phyloP scores from a whole-genome alignment of 2,329 filamentous ascomycete genomes.

The Colletotrichum tropicicola region DNA sequence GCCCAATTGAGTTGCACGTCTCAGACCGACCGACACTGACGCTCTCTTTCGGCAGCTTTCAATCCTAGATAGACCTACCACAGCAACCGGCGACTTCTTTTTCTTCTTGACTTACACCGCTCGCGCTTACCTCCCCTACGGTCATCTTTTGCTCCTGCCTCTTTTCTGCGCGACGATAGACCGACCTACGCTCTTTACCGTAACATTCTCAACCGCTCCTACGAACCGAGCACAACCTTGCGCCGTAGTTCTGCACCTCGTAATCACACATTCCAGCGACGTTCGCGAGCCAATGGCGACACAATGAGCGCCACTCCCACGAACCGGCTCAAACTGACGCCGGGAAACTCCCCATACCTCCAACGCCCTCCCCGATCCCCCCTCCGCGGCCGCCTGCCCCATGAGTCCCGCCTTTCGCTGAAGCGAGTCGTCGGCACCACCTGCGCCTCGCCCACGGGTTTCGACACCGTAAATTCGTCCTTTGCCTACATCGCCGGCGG shows the following conservation, averaged over 20 bases:
- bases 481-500: conserved; percentile 95
- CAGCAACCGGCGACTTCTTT: not conserved
- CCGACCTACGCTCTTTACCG: not conserved
- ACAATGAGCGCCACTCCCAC: conserved; percentile 68
- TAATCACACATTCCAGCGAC: conserved; percentile 13
- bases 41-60: conserved; percentile 19
- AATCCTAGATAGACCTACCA: conserved; percentile 8
- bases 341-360: conserved; percentile 78
- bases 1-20: conserved; percentile 13
- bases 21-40: not conserved
- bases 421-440: conserved; percentile 92
- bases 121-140: conserved; percentile 3
- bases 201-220: not conserved
- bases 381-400: conserved; percentile 53
- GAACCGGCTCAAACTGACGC: conserved; percentile 74
- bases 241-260: conserved; percentile 10
- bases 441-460: conserved; percentile 83
- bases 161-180: not conserved
- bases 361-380: conserved; percentile 72
- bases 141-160: not conserved
- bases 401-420: conserved; percentile 73
- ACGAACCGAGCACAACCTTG: not conserved
- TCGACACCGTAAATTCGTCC: conserved; percentile 79
- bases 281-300: conserved; percentile 57
- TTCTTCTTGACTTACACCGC: not conserved